Evolutionary conservation across 371 early-diverging fungal genomes (phyloP), one percentile per base, ranked within the genome.

Genomic region (Actinomucor elegans): DNA sequence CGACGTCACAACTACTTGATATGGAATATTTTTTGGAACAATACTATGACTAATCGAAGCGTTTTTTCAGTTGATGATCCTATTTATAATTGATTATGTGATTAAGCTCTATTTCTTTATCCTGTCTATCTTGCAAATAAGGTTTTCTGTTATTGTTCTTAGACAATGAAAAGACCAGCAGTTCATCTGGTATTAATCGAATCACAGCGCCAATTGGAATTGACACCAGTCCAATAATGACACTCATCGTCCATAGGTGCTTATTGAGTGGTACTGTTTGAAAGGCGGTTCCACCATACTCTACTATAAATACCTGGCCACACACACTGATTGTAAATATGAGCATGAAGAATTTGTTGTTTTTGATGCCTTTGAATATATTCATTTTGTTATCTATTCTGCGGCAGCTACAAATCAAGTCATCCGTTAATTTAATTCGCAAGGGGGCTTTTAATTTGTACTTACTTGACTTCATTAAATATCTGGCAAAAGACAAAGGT

Each of bases 401-500:
- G 40, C 91, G 80, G 57, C 85, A 85, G 61, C 75, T 81, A 49
- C 38, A 11, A 5, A 24, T 36, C 12, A 14, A 29, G 2, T 41
- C 14, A 14, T 15, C 1, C 4, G 5, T 32, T 41, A 33, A 9
- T 17, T 28, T 15, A 5, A 21, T 18, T 1, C 14, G 11, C 4
- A 41, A 20, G 8, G 1, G 5, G 1, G 9, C 12, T n/a, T 9
- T 42, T 29, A 23, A 20, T 43, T 2, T n/a, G n/a, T 15, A 56
- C 67, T 60, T 61, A 74, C 75, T 84, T 84, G 64, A 84, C 41
- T 52, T 83, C 82, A 61, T 88, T 88, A 52, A 86, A 89, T 21
- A 90, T 72, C 52, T 89, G 90, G 34, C 88, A 55, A 54, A 87
- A 83, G 1, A 89, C 85, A 64, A 88, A 90, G 2, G 85, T 77